Conservation (phyloP, 176 grass and related monocot genomes). For the Tillandsia fasciculata region DNA sequence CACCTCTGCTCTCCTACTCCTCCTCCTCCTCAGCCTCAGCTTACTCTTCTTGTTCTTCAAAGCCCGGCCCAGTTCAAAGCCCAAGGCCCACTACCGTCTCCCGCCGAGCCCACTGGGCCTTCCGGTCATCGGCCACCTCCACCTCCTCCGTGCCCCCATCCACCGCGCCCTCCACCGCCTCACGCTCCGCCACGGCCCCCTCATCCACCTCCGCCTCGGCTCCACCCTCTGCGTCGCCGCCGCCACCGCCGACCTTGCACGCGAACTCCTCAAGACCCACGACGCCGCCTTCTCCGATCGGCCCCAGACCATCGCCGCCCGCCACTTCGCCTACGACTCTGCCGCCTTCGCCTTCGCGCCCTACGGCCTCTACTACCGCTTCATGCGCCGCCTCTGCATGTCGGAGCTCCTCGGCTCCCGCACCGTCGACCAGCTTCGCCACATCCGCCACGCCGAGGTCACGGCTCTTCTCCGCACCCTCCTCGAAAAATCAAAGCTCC, state of each 20-base stretch:
- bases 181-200: conserved; percentile 16
- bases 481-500: neutral
- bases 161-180: conserved; percentile 42
- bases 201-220: conserved; percentile 47
- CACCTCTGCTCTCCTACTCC: neutral
- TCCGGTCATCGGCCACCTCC: conserved; percentile 43
- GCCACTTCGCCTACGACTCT: conserved; percentile 39
- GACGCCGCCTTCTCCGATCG: conserved; percentile 52
- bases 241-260: conserved; percentile 21
- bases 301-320: conserved; percentile 19
- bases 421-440: conserved; percentile 40
- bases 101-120: conserved; percentile 36
- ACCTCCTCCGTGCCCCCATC: conserved; percentile 24
- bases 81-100: neutral
- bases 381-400: conserved; percentile 63
- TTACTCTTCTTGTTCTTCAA: too few species aligned
- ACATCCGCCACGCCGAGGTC: conserved; percentile 34
- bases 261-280: conserved; percentile 22
- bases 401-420: conserved; percentile 50
- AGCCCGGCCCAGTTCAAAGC: neutral
- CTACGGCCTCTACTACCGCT: conserved; percentile 49
- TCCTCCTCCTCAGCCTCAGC: neutral
- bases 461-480: conserved; percentile 17
- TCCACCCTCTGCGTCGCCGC: conserved; percentile 38
- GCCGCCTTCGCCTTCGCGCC: conserved; percentile 57